Base-by-base conservation (phyloP, 1,284 basidiomycete species). In the Peniophora sp. region DNA sequence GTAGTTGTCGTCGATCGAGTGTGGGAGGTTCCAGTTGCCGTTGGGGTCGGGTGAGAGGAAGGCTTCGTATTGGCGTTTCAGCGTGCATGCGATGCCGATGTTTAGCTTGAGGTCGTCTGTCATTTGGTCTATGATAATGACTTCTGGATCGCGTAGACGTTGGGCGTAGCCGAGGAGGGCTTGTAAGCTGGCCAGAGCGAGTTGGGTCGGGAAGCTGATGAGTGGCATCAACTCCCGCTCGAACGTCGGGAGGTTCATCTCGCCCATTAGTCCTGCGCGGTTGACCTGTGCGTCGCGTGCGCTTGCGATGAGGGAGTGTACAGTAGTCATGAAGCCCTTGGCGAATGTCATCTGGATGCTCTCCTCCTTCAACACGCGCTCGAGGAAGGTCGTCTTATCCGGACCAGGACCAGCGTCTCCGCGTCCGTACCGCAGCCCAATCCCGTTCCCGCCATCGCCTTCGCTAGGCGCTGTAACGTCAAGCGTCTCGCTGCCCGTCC, bases 341-440 rank as follows among this genome's bases (percentile, higher is more conserved):
- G 97, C 93, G 64, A 99, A 98, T 2, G 92, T 94, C 48, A 88
- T 79, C 66, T 97, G 89, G 60, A 98, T 84, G 15, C 88, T 89
- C 61, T 97, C 96, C 68, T 99, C 97, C 65, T 98, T 98, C 54
- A 98, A 78, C 39, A 99, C 75, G 36, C 93, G 83, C 65, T 99
- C 97, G 34, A 98, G 87, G 64, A 99, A 99, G 60, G 81, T 89
- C 54, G 77, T 86, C 53, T 75, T 78, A 57, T 81, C 79, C 15
- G 75, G 64, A 35, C 76, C 62, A 27, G 56, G 44, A 15, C 51
- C 46, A 36, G 48, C 57, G 48, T 58, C 59, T 44, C 52, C 51
- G 2, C 53, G 57, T 42, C 63, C 57, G 34, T 64, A 60, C 46
- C 63, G 60, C 34, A 62, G 50, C 14, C 66, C 62, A 48, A 79